Evolutionary conservation across 345 rosid genomes (phyloP).

Genomic region (Ailanthus altissimus): DNA sequence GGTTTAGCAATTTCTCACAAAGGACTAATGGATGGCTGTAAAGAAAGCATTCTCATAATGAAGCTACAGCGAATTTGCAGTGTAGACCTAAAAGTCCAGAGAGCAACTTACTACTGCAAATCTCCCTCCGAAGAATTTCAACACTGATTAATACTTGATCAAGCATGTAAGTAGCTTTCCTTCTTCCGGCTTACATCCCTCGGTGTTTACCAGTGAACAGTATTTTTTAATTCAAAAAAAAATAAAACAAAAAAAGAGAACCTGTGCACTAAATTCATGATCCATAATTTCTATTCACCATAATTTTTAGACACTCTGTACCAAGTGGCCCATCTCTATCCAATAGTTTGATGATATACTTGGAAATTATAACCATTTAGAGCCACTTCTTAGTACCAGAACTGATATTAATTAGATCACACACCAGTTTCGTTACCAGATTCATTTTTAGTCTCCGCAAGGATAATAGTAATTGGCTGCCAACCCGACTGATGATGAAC

Average conservation of each 20-base stretch:
- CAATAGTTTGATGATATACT: conserved; percentile 1
- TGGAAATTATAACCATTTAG: conserved; percentile 19
- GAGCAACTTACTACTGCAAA: conserved; percentile 18
- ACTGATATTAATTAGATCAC: conserved; percentile 26
- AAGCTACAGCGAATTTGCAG: neutral
- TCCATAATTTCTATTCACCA: conserved; percentile 2
- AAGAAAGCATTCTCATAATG: neutral
- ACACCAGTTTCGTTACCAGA: conserved; percentile 23
- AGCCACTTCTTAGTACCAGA: conserved; percentile 21
- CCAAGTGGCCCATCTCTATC: conserved; percentile 13
- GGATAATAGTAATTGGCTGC: conserved; percentile 65
- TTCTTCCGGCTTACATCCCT: conserved; percentile 10
- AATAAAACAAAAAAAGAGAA: neutral
- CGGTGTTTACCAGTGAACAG: conserved; percentile 4
- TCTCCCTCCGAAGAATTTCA: conserved; percentile 4
- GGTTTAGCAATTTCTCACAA: too few relatives aligned
- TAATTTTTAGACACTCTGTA: conserved; percentile 3
- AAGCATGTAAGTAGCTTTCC: neutral
- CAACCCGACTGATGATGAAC: conserved; percentile 64
- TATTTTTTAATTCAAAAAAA: neutral
- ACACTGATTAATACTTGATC: neutral
- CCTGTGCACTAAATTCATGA: conserved; percentile 7
- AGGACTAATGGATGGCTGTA: conserved; percentile 5
- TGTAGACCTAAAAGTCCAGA: neutral
- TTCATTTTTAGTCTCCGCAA: conserved; percentile 42